phyloP scores from a whole-genome alignment of 2,329 filamentous ascomycete species.

The Penicillium sp. region DNA sequence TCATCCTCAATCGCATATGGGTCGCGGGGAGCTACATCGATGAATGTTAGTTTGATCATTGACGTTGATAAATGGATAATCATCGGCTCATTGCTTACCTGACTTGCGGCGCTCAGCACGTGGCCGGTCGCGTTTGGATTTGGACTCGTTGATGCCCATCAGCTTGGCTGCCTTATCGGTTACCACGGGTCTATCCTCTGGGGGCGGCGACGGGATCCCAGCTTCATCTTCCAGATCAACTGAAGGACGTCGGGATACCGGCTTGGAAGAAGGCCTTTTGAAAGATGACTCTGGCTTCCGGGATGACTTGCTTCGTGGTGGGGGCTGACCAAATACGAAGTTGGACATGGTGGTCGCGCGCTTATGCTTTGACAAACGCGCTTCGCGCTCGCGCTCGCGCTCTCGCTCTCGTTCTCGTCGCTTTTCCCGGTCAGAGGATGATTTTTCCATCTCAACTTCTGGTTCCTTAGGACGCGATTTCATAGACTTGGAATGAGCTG shows the following conservation, averaged over 20 bases:
- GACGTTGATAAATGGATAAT: neutral
- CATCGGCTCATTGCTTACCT: conserved; percentile 25
- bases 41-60: neutral
- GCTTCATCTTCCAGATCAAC: conserved; percentile 61
- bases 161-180: conserved; percentile 77
- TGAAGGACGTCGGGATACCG: conserved; percentile 65
- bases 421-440: conserved; percentile 72
- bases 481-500: conserved; percentile 60
- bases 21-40: conserved; percentile 44
- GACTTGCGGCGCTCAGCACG: conserved; percentile 55
- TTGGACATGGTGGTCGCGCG: conserved; percentile 61
- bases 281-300: conserved; percentile 61
- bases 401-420: conserved; percentile 39
- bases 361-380: conserved; percentile 56
- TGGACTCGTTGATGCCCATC: conserved; percentile 60
- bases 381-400: conserved; percentile 42
- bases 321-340: conserved; percentile 68
- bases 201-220: conserved; percentile 70
- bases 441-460: conserved; percentile 62
- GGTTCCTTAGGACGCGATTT: conserved; percentile 61
- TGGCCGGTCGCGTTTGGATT: conserved; percentile 47
- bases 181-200: conserved; percentile 66
- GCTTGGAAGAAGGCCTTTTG: conserved; percentile 56
- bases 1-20: conserved; percentile 67
- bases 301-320: conserved; percentile 64